Evolutionary conservation across 208 protist genomes (phyloP).

Genomic region (Trypanosoma cruzi): DNA sequence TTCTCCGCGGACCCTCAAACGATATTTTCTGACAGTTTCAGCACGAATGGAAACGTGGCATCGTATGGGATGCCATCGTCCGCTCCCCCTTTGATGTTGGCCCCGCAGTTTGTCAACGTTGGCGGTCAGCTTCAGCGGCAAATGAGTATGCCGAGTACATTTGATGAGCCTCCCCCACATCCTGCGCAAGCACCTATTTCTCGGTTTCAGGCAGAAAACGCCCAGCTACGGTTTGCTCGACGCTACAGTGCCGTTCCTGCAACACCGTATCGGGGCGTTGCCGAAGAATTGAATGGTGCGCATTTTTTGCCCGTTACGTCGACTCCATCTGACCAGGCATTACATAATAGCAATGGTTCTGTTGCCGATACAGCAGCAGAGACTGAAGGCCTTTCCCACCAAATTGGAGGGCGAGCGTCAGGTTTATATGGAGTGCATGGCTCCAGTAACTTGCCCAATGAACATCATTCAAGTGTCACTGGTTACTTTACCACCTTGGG

Average conservation of each 20-base stretch:
- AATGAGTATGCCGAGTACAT: slow-evolving; percentile 25
- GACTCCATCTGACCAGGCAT: not conserved
- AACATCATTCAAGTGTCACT: slow-evolving; percentile 22
- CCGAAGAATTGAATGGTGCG: not conserved
- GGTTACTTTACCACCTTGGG: slow-evolving; percentile 23
- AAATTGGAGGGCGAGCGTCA: not conserved
- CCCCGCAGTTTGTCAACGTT: slow-evolving; percentile 79
- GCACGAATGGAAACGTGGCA: not conserved
- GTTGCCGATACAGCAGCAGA: not conserved
- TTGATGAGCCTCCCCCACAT: slow-evolving; percentile 25
- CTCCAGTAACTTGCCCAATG: not conserved
- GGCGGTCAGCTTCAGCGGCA: slow-evolving; percentile 77
- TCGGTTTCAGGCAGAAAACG: slow-evolving; percentile 38
- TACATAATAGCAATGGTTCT: not conserved
- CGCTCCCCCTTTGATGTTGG: not conserved
- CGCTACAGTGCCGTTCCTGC: slow-evolving; percentile 64
- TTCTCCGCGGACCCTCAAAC: not conserved
- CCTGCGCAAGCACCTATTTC: slow-evolving; percentile 26
- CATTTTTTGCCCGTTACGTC: not conserved
- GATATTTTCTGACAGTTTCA: slow-evolving; percentile 1
- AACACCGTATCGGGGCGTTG: slow-evolving; percentile 24
- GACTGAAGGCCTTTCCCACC: not conserved
- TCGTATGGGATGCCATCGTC: not conserved
- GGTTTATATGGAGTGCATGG: not conserved
- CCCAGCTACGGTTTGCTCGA: slow-evolving; percentile 71